These are phyloP conservation scores for Aspergillus pseudoglaucus DNA, from an alignment of 2,329 filamentous ascomycete species.

Conservation along the genomic window DNA sequence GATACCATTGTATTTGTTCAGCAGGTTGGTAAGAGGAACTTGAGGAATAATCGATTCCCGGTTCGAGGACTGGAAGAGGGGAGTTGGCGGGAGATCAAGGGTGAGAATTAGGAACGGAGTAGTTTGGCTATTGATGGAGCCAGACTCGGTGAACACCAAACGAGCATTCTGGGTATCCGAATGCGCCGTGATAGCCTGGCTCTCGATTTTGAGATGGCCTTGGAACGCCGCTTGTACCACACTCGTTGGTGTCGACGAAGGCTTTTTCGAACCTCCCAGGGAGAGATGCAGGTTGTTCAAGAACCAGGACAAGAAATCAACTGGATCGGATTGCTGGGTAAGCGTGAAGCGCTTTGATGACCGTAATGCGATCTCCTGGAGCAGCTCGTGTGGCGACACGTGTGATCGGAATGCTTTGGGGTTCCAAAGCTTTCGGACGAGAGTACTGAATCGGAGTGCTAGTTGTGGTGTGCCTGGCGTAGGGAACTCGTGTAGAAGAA, in stretches of 20 bases:
- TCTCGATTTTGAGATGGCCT: conserved; percentile 84
- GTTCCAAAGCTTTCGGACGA: conserved; percentile 98
- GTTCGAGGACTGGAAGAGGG: conserved; percentile 90
- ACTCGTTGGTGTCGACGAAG: conserved; percentile 57
- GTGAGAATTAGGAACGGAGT: conserved; percentile 87
- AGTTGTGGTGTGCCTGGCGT: conserved; percentile 63
- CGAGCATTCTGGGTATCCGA: conserved; percentile 75
- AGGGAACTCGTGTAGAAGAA: conserved; percentile 77
- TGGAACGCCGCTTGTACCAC: conserved; percentile 93
- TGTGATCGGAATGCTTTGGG: conserved; percentile 92
- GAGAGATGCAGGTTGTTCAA: conserved; percentile 91
- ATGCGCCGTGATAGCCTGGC: conserved; percentile 85
- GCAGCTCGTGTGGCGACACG: conserved; percentile 92
- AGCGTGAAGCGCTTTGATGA: conserved; percentile 91
- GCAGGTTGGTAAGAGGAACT: conserved; percentile 66
- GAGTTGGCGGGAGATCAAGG: conserved; percentile 82
- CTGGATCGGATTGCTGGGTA: conserved; percentile 85
- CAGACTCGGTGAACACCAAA: conserved; percentile 86
- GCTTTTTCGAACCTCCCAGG: conserved; percentile 83
- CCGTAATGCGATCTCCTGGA: conserved; percentile 85
- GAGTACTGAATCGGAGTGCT: conserved; percentile 76
- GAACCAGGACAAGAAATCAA: conserved; percentile 96
- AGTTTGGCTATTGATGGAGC: conserved; percentile 67
- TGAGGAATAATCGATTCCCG: conserved; percentile 91
- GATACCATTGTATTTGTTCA: conserved; percentile 88